Percentiles rank a stretch among this genome's conserved stretches.
Evolutionary conservation across 1,284 basidiomycete species (phyloP).

Genomic region (Boletus sp.): DNA sequence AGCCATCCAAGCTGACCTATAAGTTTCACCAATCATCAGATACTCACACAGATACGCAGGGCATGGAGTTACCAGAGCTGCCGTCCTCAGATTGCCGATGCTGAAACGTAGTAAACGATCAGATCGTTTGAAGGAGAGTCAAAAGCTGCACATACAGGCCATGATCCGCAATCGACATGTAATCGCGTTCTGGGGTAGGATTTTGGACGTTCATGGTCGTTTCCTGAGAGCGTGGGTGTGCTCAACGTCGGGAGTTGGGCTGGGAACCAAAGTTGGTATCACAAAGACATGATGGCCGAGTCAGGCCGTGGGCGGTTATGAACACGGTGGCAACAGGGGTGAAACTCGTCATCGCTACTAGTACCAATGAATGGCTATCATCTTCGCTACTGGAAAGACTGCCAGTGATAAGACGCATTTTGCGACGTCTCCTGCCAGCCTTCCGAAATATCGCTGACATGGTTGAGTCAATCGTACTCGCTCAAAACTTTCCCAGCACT

Average conservation of each 20-base stretch:
- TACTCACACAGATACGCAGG: constrained; percentile 4
- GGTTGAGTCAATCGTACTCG: too few species aligned
- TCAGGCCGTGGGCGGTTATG: background rate
- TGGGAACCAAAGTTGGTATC: constrained; percentile 15
- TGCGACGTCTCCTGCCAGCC: too few species aligned
- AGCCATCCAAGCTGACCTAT: constrained; percentile 76
- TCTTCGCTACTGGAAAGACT: too few species aligned
- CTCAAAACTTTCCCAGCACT: too few species aligned
- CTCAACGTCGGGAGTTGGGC: constrained; percentile 4
- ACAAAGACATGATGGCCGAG: constrained; percentile 13
- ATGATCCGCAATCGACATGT: constrained; percentile 71
- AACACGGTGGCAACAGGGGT: background rate
- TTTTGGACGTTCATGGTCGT: constrained; percentile 42
- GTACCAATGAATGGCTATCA: too few species aligned
- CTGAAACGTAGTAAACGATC: constrained; percentile 40
- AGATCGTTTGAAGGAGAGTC: constrained; percentile 8
- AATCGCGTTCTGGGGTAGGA: constrained; percentile 48
- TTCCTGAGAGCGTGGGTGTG: background rate
- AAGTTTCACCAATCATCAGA: constrained; percentile 11
- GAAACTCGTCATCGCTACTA: too few species aligned
- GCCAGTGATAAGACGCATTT: too few species aligned
- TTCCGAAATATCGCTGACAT: too few species aligned
- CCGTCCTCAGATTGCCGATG: constrained; percentile 81
- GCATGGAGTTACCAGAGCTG: constrained; percentile 59
- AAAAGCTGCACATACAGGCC: constrained; percentile 56